These are phyloP conservation scores for Aspergillus cejpii DNA, from an alignment of 2,329 filamentous ascomycete species.

Conservation along the genomic window DNA sequence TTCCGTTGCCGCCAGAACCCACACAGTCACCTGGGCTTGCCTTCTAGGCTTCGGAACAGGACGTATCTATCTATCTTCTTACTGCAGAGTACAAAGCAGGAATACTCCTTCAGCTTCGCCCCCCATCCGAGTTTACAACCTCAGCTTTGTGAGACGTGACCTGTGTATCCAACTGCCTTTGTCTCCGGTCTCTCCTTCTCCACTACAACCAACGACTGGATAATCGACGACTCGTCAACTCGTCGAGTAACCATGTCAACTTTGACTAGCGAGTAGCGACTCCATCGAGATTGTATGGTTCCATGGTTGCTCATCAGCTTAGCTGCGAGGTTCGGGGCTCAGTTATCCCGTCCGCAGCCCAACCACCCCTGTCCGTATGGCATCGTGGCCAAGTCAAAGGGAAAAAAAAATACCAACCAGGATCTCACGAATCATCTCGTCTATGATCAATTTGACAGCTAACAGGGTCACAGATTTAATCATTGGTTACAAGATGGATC, in stretches of 20 bases:
- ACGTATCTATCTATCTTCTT: too few relatives aligned
- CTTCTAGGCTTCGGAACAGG: background rate
- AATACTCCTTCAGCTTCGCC: too few relatives aligned
- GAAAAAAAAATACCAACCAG: too few relatives aligned
- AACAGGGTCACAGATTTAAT: background rate
- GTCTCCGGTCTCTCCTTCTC: slow-evolving; percentile 14
- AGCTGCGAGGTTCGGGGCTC: slow-evolving; percentile 2
- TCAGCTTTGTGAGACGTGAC: slow-evolving; percentile 10
- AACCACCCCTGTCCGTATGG: slow-evolving; percentile 3
- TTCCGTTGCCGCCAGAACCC: slow-evolving; percentile 29
- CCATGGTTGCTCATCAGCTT: background rate
- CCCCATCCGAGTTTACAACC: background rate
- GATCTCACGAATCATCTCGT: background rate
- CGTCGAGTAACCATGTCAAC: slow-evolving; percentile 3
- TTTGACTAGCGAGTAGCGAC: background rate
- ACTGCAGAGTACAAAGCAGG: too few relatives aligned
- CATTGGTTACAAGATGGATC: background rate
- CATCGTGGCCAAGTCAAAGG: background rate
- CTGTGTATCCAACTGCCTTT: too few relatives aligned
- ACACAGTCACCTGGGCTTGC: slow-evolving; percentile 18
- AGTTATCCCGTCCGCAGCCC: slow-evolving; percentile 3
- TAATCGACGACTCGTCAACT: background rate
- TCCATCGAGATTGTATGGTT: slow-evolving; percentile 1
- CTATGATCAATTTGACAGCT: background rate
- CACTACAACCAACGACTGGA: slow-evolving; percentile 9